phyloP scores from a whole-genome alignment of 352 stramenopile species.

The Phytopythium kandeliae region DNA sequence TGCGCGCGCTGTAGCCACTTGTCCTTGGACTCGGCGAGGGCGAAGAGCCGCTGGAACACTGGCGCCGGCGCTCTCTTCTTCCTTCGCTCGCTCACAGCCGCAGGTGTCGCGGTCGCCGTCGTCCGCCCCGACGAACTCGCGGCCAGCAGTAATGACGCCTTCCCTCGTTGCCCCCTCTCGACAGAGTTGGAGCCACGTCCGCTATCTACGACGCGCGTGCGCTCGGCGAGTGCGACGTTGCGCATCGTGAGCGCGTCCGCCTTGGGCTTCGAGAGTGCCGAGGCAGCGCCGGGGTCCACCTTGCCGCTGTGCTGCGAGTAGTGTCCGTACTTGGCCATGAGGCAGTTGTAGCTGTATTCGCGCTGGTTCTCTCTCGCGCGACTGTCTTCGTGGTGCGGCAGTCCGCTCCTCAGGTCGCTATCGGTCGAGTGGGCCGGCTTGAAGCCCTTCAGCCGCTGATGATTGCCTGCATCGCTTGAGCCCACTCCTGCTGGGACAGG shows the following conservation, averaged over 20 bases:
- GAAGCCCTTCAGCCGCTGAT: background rate
- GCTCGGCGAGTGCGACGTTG: slow-evolving; percentile 31
- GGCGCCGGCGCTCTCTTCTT: slow-evolving; percentile 29
- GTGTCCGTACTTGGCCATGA: slow-evolving; percentile 74
- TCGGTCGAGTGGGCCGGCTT: background rate
- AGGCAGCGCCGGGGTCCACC: slow-evolving; percentile 20
- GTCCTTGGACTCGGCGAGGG: slow-evolving; percentile 58
- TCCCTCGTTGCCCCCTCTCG: background rate
- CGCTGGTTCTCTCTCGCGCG: slow-evolving; percentile 42
- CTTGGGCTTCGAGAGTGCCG: background rate
- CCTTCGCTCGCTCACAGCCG: slow-evolving; percentile 18
- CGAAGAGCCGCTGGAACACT: slow-evolving; percentile 62
- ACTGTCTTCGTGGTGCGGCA: background rate
- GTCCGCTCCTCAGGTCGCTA: background rate
- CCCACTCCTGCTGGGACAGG: background rate
- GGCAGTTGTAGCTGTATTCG: slow-evolving; percentile 62
- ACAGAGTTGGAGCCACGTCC: background rate
- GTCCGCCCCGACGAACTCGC: background rate
- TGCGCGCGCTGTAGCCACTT: slow-evolving; percentile 72
- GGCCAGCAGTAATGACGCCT: background rate
- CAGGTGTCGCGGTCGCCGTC: slow-evolving; percentile 4
- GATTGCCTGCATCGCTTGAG: background rate
- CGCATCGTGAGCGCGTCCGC: slow-evolving; percentile 25
- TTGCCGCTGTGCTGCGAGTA: slow-evolving; percentile 66
- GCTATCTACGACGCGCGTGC: slow-evolving; percentile 13